Evolutionary conservation across 345 rosid genomes (phyloP), one percentile per base, ranked within the genome.

Genomic region (Eucalyptus pumila): DNA sequence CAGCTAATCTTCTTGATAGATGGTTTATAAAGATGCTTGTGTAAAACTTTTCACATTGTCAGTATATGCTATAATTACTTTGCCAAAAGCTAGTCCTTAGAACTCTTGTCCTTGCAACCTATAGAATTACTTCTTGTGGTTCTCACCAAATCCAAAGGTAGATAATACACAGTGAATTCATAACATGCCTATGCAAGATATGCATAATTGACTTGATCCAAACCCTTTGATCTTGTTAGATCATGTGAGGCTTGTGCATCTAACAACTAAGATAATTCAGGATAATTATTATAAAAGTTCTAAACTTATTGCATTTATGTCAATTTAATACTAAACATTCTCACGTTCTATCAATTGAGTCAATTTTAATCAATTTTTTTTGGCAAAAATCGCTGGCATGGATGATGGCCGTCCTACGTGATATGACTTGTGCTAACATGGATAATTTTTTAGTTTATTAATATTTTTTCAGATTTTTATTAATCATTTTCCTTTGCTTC

Each of bases 381-480:
- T 6, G 54, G 11, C 24, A 54, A 54, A 54, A 54, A 8, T 9
- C 3, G 0, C 5, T 54, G 1, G 10, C 4, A 1, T 54, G 9
- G 26, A 54, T 54, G 58, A 8, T 2, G 9, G 26, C 2, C 10
- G 2, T 54, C 26, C 4, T 21, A 54, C 11, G 26, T 54, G 26
- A 3, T 2, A 54, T 54, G 5, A 54, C 24, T 54, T 3, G 26
- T 4, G 26, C 26, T 54, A 17, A 7, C 58, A 54, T 54, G 9
- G 11, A 54, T 1, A 54, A 54, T 54, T 54, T 54, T 21, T 54
- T 19, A 21, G 7, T 54, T 54, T 50, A 50, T 54, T 54, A 21
- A 54, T 52, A 21, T 52, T 52, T 21, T 52, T 52, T 52, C 58
- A 52, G 21, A 8, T 52, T 52, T 52, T 52, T 52, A 52, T 52